A percentile compares a stretch with the other conserved stretches of the same genome.
Conservation (phyloP, 106 monocot species). For the Narthecium ossifragum region DNA sequence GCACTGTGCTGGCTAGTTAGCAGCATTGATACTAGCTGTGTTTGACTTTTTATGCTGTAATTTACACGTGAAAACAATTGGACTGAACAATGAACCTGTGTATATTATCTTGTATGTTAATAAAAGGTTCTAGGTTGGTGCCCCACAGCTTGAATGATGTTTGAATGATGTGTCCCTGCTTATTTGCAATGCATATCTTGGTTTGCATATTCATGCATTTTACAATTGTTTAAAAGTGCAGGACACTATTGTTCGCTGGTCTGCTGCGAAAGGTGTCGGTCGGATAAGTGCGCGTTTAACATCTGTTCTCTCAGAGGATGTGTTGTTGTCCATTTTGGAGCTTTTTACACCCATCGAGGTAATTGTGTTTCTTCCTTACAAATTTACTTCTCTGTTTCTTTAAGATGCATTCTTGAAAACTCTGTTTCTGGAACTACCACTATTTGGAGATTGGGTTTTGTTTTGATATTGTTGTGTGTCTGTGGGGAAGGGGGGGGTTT, state of each 20-base stretch:
- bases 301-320: conserved; percentile 69
- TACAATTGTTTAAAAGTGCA: too few relatives aligned
- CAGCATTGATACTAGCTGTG: too few relatives aligned
- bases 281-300: conserved; percentile 80
- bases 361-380: conserved; percentile 1
- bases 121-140: too few relatives aligned
- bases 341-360: conserved; percentile 94
- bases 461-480: background rate
- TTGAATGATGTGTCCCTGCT: too few relatives aligned
- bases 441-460: background rate
- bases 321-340: conserved; percentile 79
- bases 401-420: background rate
- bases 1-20: too few relatives aligned
- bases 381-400: conserved; percentile 8
- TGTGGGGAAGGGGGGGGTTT: background rate
- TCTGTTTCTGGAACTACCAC: background rate
- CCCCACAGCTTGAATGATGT: too few relatives aligned
- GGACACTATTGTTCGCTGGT: conserved; percentile 96
- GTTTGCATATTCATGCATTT: too few relatives aligned
- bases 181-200: too few relatives aligned
- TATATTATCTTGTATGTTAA: too few relatives aligned
- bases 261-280: conserved; percentile 97
- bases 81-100: too few relatives aligned
- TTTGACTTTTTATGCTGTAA: too few relatives aligned
- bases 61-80: too few relatives aligned